These are phyloP conservation scores for Boechera stricta DNA, from an alignment of 345 rosid genomes.

Conservation along the genomic window DNA sequence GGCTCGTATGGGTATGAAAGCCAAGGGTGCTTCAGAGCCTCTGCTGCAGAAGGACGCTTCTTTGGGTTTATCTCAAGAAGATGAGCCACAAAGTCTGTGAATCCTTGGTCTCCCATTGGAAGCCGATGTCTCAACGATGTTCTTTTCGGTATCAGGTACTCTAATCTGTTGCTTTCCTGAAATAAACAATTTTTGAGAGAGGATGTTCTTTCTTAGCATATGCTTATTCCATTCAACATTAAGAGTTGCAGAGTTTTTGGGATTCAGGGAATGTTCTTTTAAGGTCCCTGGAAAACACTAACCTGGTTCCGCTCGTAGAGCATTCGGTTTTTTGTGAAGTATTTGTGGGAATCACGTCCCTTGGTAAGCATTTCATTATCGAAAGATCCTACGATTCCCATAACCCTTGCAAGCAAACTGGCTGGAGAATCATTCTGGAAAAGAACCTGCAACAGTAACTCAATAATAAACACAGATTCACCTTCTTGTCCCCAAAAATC, in stretches of 20 bases:
- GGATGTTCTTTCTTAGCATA: conserved; percentile 12
- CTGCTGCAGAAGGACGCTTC: conserved; percentile 91
- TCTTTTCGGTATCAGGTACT: conserved; percentile 92
- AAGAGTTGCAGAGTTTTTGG: background rate
- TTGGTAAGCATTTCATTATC: conserved; percentile 86
- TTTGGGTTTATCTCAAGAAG: conserved; percentile 96
- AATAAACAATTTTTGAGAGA: conserved; percentile 15
- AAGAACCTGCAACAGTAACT: conserved; percentile 61
- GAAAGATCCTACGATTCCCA: conserved; percentile 80
- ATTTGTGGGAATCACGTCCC: conserved; percentile 94
- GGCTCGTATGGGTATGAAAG: conserved; percentile 97
- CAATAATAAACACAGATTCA: background rate
- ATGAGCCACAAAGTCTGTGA: conserved; percentile 88
- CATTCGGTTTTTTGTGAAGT: conserved; percentile 92
- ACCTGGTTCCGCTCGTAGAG: conserved; percentile 99
- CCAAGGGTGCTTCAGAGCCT: conserved; percentile 99
- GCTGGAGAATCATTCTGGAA: conserved; percentile 99
- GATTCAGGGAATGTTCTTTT: conserved; percentile 2
- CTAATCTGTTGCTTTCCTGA: conserved; percentile 90
- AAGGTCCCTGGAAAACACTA: conserved; percentile 1
- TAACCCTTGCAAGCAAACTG: conserved; percentile 88
- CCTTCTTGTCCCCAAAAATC: background rate
- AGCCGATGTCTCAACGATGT: conserved; percentile 90
- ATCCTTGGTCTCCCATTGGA: conserved; percentile 99
- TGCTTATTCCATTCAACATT: conserved; percentile 7